Evolutionary conservation across 139 green algal species (phyloP).

Genomic region (Gonium pectorale): DNA sequence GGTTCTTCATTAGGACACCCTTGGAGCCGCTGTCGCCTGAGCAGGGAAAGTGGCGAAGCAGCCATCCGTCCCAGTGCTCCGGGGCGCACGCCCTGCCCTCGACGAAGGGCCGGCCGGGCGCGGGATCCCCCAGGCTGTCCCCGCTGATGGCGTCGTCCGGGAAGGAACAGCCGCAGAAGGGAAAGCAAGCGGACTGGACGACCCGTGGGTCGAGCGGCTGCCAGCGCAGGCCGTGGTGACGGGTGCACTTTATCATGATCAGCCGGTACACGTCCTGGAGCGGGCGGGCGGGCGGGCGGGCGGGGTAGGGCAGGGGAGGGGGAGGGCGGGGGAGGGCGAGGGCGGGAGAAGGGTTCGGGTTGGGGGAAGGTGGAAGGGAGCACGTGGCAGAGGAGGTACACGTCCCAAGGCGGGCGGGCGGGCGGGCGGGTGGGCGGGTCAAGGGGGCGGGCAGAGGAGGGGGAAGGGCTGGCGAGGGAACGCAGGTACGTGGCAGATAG

Average conservation of each 20-base stretch:
- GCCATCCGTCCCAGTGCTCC: background rate
- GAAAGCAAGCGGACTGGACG: conserved; percentile 39
- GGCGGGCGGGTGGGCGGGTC: too few species aligned
- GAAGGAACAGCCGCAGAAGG: conserved; percentile 9
- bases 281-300: background rate
- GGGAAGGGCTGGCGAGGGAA: too few species aligned
- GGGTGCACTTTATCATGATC: conserved; percentile 11
- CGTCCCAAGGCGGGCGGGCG: too few species aligned
- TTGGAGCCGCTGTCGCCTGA: background rate
- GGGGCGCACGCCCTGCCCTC: background rate
- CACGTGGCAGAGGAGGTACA: background rate
- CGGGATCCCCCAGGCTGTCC: background rate
- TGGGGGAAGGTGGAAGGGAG: background rate
- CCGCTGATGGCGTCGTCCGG: background rate
- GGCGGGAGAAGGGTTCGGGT: background rate
- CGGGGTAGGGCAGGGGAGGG: background rate
- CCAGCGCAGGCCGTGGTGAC: background rate
- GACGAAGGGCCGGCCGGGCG: background rate
- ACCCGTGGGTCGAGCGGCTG: conserved; percentile 18
- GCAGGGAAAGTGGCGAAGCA: conserved; percentile 33
- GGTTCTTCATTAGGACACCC: background rate
- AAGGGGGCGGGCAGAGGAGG: too few species aligned
- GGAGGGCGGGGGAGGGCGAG: background rate
- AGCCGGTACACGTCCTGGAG: conserved; percentile 33
- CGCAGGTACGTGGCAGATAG: too few species aligned